phyloP scores from a whole-genome alignment of 768 basidiomycete species.

The Podaxis sp. region DNA sequence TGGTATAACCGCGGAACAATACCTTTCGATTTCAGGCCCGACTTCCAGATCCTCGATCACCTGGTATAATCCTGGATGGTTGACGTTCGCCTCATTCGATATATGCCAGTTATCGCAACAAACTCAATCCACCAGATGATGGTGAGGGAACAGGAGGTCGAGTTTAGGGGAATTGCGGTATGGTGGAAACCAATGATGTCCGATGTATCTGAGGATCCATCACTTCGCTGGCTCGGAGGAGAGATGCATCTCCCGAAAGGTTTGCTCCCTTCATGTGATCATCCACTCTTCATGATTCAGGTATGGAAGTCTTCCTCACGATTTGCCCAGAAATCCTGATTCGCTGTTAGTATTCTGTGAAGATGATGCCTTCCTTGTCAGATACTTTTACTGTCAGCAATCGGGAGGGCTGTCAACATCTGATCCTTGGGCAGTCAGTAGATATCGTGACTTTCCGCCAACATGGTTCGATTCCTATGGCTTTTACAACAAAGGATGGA shows the following conservation, averaged over 20 bases:
- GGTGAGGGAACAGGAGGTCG: neutral
- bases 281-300: slow-evolving; percentile 15
- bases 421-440: slow-evolving; percentile 5
- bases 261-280: slow-evolving; percentile 16
- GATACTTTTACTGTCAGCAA: neutral
- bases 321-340: neutral
- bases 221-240: slow-evolving; percentile 19
- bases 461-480: slow-evolving; percentile 13
- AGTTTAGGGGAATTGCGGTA: slow-evolving; percentile 12
- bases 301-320: slow-evolving; percentile 11
- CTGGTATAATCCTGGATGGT: neutral
- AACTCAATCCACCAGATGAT: neutral
- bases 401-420: neutral
- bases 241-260: slow-evolving; percentile 22
- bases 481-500: slow-evolving; percentile 5
- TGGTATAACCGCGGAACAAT: slow-evolving; percentile 23
- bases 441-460: slow-evolving; percentile 17
- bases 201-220: slow-evolving; percentile 4
- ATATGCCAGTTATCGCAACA: neutral
- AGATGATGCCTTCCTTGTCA: slow-evolving; percentile 15
- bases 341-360: slow-evolving; percentile 17
- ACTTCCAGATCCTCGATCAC: slow-evolving; percentile 12
- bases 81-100: neutral
- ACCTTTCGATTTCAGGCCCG: slow-evolving; percentile 15
- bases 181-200: slow-evolving; percentile 19